Evolutionary conservation across 805 yeast genomes (phyloP), one percentile per base, ranked within the genome.

Genomic region (Ogataea neopini): DNA sequence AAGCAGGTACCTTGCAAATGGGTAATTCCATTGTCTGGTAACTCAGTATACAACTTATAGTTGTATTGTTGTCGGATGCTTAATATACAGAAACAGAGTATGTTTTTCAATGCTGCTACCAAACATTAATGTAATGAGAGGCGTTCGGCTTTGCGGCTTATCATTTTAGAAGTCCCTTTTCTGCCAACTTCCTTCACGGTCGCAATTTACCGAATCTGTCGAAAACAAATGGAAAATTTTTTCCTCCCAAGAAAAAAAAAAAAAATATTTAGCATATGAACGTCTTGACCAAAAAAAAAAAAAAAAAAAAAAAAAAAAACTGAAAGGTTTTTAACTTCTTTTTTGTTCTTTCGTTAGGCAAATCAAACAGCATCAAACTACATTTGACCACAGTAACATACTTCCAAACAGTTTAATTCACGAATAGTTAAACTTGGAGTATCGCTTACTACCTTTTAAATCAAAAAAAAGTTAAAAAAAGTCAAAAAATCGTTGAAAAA

Each of bases 381-480:
- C 32, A 17, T 39, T 39, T 39, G 42, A 39, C 42, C 17, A 39
- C 33, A 39, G 42, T 39, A 39, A 39, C 47, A 43, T 49, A 46
- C 50, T 40, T 49, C 53, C 53, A 49, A 34, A 45, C 53, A 46
- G 53, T 49, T 46, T 49, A 43, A 46, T 43, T 26, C 42, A 22
- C 25, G 17, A 28, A 17, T 32, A 44, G 51, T 47, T 44, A 47
- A 50, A 47, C 49, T 43, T 32, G 54, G 51, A 50, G 54, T 50
- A 50, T 47, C 42, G 41, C 44, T 45, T 47, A 45, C 47, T 48
- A 47, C 49, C 44, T 45, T 44, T 44, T 35, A 50, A 50, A 45
- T 40, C 45, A 45, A 44, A 53, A 51, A 57, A 48, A 44, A 45
- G 26, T 40, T n/a, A 40, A 40, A 40, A 40, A 40, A 40, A 40